A percentile compares a stretch with the other conserved stretches of the same genome.
phyloP scores from a whole-genome alignment of 2,329 filamentous ascomycete genomes.

The Pseudofabraea citricarpa region DNA sequence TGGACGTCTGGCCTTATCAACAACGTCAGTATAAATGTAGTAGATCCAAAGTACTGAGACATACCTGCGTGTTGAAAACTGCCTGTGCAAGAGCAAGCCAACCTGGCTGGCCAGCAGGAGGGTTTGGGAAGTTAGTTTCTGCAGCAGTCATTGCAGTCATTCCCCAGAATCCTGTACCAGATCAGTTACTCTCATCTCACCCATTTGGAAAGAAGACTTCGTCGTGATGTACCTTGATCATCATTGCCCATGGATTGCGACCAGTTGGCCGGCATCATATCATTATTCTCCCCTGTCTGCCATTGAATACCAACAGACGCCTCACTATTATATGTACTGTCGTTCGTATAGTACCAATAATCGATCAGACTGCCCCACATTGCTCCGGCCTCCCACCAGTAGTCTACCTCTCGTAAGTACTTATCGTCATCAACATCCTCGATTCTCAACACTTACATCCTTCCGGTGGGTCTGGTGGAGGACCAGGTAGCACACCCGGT shows the following conservation, averaged over 20 bases:
- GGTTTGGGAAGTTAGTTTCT: conserved; percentile 70
- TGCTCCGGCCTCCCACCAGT: conserved; percentile 58
- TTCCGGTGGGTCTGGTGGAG: conserved; percentile 30
- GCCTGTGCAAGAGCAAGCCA: conserved; percentile 78
- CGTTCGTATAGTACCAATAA: conserved; percentile 59
- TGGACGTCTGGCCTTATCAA: conserved; percentile 58
- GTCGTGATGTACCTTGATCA: conserved; percentile 22
- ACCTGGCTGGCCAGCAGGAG: conserved; percentile 55
- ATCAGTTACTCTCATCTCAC: background rate
- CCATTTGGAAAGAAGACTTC: background rate
- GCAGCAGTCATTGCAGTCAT: conserved; percentile 75
- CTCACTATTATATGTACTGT: conserved; percentile 51
- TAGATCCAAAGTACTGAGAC: too few relatives aligned
- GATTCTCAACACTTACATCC: conserved; percentile 23
- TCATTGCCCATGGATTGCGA: conserved; percentile 30
- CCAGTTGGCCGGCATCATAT: conserved; percentile 52
- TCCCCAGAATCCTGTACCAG: conserved; percentile 66
- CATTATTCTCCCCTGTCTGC: conserved; percentile 49
- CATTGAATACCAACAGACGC: conserved; percentile 50
- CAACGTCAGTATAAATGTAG: background rate
- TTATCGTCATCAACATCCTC: background rate
- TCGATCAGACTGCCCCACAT: conserved; percentile 57
- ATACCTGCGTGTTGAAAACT: conserved; percentile 69
- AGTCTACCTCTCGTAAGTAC: conserved; percentile 30
- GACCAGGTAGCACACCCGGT: conserved; percentile 43